phyloP scores from a whole-genome alignment of 2,329 filamentous ascomycete species.

The Sclerotinia subarctica region DNA sequence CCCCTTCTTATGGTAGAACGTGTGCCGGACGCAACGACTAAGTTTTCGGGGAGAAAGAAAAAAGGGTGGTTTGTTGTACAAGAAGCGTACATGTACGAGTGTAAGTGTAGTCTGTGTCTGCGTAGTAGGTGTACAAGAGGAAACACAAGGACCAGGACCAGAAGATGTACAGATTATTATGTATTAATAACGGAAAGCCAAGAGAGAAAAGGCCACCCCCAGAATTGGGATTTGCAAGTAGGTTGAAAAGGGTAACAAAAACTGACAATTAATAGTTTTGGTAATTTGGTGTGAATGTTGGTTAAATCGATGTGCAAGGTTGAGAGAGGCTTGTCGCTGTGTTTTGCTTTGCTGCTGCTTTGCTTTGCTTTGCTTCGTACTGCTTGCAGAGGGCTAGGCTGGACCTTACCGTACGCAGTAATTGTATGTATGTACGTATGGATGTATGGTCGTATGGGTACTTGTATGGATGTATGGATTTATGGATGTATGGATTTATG shows the following conservation, averaged over 20 bases:
- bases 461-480: too few relatives aligned
- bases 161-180: neutral
- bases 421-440: neutral
- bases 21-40: neutral
- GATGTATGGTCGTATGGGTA: too few relatives aligned
- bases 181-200: slow-evolving; percentile 2
- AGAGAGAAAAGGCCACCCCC: neutral
- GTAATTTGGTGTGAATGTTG: neutral
- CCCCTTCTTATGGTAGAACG: neutral
- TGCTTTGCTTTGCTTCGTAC: neutral
- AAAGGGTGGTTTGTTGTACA: neutral
- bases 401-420: neutral
- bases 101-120: neutral
- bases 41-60: neutral
- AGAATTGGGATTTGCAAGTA: slow-evolving; percentile 12
- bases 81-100: slow-evolving; percentile 2
- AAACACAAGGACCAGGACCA: neutral
- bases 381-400: neutral
- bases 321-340: neutral
- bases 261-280: neutral
- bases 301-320: neutral
- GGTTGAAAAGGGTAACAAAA: neutral
- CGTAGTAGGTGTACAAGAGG: neutral
- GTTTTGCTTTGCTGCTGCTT: neutral
- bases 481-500: too few relatives aligned